Evolutionary conservation across 2,329 filamentous ascomycete genomes (phyloP), one percentile per base, ranked within the genome.

Genomic region (Pyricularia grisea): DNA sequence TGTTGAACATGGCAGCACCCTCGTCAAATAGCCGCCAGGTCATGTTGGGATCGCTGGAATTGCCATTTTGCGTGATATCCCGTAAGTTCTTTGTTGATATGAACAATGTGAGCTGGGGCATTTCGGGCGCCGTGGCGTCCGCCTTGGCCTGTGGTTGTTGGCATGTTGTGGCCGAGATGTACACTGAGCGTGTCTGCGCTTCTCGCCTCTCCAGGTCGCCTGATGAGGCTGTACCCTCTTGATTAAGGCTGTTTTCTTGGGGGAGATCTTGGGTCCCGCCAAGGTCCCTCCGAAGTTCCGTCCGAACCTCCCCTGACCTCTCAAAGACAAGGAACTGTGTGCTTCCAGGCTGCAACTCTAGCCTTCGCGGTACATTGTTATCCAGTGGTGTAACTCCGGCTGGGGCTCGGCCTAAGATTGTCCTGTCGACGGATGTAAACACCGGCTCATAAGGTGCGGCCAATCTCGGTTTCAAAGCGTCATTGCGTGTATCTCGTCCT

Each of bases 121-220:
- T 42, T 31, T 33, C 31, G 25, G 66, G 86, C 17, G 79, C 77
- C 67, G 79, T 74, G 2, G 75, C 74, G 12, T 81, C 79, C 1
- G 81, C 81, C 10, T 79, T 86, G 60, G 84, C 81, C 25, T 79
- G 76, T 14, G 94, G 95, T 74, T 96, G 93, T 30, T 87, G 79
- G 78, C 95, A 99, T 0, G 92, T 94, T 73, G 93, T 98, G 63
- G 93, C 88, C 2, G 93, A 93, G 68, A 99, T 84, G 77, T 91
- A 97, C 3, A 98, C 82, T 1, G 80, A 86, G 61, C 79, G 82
- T 20, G 78, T 78, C 28, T 78, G 71, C 67, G 75, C 71, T 68
- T 75, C 72, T n/a, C 67, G 50, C 69, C 74, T 73, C 66, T 69
- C 72, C 9, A 50, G 55, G 70, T 61, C 73, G 50, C 20, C 71